Base-by-base conservation (phyloP, 2,329 filamentous ascomycete genomes). In the Cladosporium sp. region DNA sequence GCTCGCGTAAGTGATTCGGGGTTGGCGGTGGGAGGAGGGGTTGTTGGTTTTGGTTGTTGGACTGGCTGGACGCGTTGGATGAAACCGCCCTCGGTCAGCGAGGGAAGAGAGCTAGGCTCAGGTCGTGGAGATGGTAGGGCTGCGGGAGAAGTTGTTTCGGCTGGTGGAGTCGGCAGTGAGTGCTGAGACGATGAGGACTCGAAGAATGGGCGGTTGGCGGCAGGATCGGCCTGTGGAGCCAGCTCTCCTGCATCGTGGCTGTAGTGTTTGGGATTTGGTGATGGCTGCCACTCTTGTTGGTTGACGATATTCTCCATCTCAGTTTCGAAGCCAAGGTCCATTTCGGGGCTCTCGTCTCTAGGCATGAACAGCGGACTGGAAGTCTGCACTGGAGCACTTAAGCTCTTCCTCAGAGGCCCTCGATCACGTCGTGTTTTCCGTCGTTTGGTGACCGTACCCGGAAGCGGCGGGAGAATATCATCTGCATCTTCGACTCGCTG, bases 391-490 rank as follows among this genome's bases (percentile, higher is more conserved):
- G 75, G 74, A 5, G 74, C 75, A 5, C 73, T 76, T 59, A 72
- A 68, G 40, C 67, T 62, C 61, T 75, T 67, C 60, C 71, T 74
- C 65, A 77, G 63, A 0, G 71, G 71, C 23, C 69, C 69, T 49
- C 72, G 72, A 21, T 59, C 56, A 29, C 56, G 33, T 3, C 65
- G 44, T 6, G 59, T 62, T 46, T 67, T 72, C 37, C 73, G 67
- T 33, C 75, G 70, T 60, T 73, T 74, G 0, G 74, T 77, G 2
- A 77, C 72, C 3, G 74, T 74, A n/a, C 69, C 70, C 2, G 75
- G 75, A 6, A 77, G 65, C 53, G 46, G 69, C 68, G 10, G 40
- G 12, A 18, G 69, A 59, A 57, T 64, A 40, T 26, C 64, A 8
- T 59, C 59, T 33, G 31, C 21, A 18, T 59, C 21, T 33, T 56